Base-by-base conservation (phyloP, 2,329 filamentous ascomycete genomes). In the Berkeleyomyces rouxiae region DNA sequence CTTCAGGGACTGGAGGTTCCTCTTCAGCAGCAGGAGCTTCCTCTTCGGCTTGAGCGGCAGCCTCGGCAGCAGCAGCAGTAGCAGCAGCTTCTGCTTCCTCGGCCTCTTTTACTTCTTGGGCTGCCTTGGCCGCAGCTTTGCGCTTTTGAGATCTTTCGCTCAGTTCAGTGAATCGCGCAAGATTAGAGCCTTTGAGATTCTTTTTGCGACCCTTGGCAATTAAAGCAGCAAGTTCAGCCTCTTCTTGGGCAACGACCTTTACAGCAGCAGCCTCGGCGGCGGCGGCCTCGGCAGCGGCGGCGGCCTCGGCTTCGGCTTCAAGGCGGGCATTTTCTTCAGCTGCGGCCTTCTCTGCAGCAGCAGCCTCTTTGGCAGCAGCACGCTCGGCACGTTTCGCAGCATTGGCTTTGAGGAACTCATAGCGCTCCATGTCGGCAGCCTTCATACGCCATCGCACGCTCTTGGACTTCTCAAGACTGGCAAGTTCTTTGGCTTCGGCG, bases 401-500 rank as follows among this genome's bases (percentile, higher is more conserved):
- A 33, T 61, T 58, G 6, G 55, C 47, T 36, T 62, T 62, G 2
- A 64, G 46, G 9, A 59, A 37, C 16, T 59, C 57, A 10, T 59
- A 60, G 23, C 63, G 63, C 39, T 61, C 60, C 44, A 10, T 44
- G 16, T 61, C 42, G 33, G 57, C 31, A 39, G 46, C 31, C 16
- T 55, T 60, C 37, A 39, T 55, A 16, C 55, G 60, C 63, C 59
- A 62, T 1, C 60, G 60, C 3, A 55, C 37, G 23, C 23, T 51
- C 23, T 53, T 47, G 10, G 51, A 9, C 11, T 61, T 59, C 49
- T 64, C 63, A 23, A 64, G 40, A 4, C 42, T 55, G 4, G 55
- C 57, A 46, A 64, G 60, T 23, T 64, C 63, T 9, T 58, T 61
- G 5, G 53, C 47, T 49, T 64, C 63, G 3, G 59, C 55, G 7